These are phyloP conservation scores for Agrocybe pediades DNA, from an alignment of 768 basidiomycete genomes.

Conservation along the genomic window DNA sequence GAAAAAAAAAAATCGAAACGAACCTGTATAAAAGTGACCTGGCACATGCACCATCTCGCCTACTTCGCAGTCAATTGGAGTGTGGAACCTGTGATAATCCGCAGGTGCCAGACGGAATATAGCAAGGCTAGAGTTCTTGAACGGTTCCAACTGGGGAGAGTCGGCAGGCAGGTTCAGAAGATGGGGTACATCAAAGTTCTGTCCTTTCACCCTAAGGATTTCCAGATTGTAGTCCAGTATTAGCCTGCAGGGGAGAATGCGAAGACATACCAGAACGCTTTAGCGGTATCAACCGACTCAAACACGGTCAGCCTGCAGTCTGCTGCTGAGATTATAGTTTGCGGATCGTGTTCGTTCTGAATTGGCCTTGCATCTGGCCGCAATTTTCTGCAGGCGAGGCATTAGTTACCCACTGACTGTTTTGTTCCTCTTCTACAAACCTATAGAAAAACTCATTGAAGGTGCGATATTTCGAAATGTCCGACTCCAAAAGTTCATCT, in stretches of 20 bases:
- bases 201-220: slow-evolving; percentile 61
- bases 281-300: slow-evolving; percentile 54
- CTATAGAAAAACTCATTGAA: slow-evolving; percentile 84
- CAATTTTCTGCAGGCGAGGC: slow-evolving; percentile 42
- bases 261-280: slow-evolving; percentile 61
- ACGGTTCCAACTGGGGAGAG: slow-evolving; percentile 41
- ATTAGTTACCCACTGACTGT: no score
- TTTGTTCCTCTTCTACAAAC: no score
- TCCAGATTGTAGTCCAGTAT: not conserved
- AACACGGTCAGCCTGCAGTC: slow-evolving; percentile 79
- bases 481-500: slow-evolving; percentile 63
- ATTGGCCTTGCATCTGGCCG: slow-evolving; percentile 62
- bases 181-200: slow-evolving; percentile 63
- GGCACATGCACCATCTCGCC: slow-evolving; percentile 45
- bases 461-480: slow-evolving; percentile 59
- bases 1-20: slow-evolving; percentile 4
- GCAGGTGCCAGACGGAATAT: slow-evolving; percentile 78
- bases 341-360: slow-evolving; percentile 50
- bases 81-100: slow-evolving; percentile 84
- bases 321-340: slow-evolving; percentile 62
- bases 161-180: slow-evolving; percentile 51
- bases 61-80: slow-evolving; percentile 60
- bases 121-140: slow-evolving; percentile 53
- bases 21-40: slow-evolving; percentile 66
- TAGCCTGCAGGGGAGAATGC: not conserved